Evolutionary conservation across 805 yeast species (phyloP).

Genomic region (Wickerhamiella sergipiensis): DNA sequence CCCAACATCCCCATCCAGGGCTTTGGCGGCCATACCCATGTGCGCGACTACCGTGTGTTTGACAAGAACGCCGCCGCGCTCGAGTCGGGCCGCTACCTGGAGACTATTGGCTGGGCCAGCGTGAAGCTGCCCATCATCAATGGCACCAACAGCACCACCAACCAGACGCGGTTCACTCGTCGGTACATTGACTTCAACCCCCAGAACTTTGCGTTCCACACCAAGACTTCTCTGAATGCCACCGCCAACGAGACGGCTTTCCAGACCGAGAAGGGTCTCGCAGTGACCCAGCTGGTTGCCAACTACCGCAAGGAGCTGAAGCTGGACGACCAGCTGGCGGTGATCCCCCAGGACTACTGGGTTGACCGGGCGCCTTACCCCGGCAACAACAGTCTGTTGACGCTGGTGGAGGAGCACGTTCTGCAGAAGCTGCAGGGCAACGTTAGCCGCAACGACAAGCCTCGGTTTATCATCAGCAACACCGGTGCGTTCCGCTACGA

Average conservation of each 20-base stretch:
- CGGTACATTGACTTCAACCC: constrained; percentile 73
- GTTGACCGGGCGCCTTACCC: constrained; percentile 54
- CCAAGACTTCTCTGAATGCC: constrained; percentile 21
- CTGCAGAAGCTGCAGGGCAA: constrained; percentile 29
- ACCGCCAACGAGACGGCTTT: constrained; percentile 23
- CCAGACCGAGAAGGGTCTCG: constrained; percentile 41
- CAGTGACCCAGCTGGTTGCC: constrained; percentile 33
- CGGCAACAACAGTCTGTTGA: constrained; percentile 43
- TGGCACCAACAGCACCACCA: constrained; percentile 16
- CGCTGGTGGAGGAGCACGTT: constrained; percentile 43
- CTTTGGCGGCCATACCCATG: constrained; percentile 91
- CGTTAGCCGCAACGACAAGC: constrained; percentile 20
- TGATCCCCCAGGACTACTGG: constrained; percentile 52
- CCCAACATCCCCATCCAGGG: constrained; percentile 62
- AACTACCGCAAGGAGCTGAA: constrained; percentile 34
- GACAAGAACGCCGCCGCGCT: constrained; percentile 60
- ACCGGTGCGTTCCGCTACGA: constrained; percentile 86
- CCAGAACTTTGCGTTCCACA: constrained; percentile 55
- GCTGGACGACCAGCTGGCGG: constrained; percentile 45
- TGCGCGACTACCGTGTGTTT: constrained; percentile 63
- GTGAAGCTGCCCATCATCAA: constrained; percentile 25
- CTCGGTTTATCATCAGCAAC: constrained; percentile 52
- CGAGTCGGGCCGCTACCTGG: constrained; percentile 87
- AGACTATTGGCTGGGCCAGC: constrained; percentile 82
- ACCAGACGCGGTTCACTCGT: constrained; percentile 30